Base-by-base conservation (phyloP, 768 basidiomycete species). In the Imleria badia region DNA sequence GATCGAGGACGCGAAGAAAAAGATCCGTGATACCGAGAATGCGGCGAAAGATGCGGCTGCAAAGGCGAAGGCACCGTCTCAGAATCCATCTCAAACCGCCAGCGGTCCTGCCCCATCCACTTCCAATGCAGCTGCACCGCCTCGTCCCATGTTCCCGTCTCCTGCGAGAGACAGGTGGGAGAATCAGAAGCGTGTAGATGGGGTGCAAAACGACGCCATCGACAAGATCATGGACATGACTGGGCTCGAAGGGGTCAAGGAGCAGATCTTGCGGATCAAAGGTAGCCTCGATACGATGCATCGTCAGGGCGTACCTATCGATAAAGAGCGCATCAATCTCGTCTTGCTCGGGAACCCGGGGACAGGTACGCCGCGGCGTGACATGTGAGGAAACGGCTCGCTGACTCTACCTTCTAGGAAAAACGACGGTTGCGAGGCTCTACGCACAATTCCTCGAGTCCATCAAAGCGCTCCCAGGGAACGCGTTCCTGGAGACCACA, bases 311-410 rank as follows among this genome's bases (percentile, higher is more conserved):
- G 68, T 75, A 0, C 75, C 83, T 6, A 55, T 84, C 14, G 75
- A 78, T 23, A 74, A 76, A 29, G 84, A 87, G 49, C 73, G 86
- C 0, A 81, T 84, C 63, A 87, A 88, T 64, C 75, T 80, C 19
- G 78, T 75, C 13, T 71, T 89, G 13, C 77, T 86, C 0, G 87
- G 87, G 14, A 89, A 89, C 61, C 87, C 87, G 5, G 87, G 87
- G 10, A 89, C 87, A 66, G 87, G 87, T 87, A 52, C 29, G 75
- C 57, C 31, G 8, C 5, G 30, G 55, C 9, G 42, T 17, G 34
- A 2, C 4, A 22, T 19, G 5, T 14, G 19, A 12, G 38, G 19
- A 26, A 12, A 5, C 13, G 19, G 3, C 11, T 14, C 6, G 6
- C 19, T 65, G 47, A 60, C 10, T 3, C 30, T 8, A 6, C 11